Conservation (phyloP, 805 yeast genomes). For the Peterozyma xylosa region DNA sequence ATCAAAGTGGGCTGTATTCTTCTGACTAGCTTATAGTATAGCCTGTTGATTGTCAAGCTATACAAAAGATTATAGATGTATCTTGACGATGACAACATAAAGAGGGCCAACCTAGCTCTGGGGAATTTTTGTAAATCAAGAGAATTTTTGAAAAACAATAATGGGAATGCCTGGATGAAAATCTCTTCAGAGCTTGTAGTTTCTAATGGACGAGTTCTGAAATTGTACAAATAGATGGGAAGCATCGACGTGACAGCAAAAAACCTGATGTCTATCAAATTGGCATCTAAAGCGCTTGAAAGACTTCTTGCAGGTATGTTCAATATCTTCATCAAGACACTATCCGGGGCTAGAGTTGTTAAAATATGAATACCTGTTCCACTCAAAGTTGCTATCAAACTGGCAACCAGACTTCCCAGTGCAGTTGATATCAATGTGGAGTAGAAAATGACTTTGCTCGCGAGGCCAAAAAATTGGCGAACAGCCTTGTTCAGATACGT, state of each 20-base stretch:
- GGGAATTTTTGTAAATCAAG: not conserved
- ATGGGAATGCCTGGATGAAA: constrained; percentile 16
- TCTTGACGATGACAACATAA: constrained; percentile 4
- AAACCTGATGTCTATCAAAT: constrained; percentile 15
- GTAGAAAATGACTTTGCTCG: constrained; percentile 12
- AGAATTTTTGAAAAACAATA: constrained; percentile 10
- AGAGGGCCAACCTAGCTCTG: constrained; percentile 1
- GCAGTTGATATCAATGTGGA: constrained; percentile 15
- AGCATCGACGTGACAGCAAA: constrained; percentile 17
- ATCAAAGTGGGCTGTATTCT: constrained; percentile 25
- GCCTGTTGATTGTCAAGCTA: constrained; percentile 20
- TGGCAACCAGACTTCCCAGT: constrained; percentile 15
- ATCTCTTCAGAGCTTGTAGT: constrained; percentile 10
- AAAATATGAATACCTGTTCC: constrained; percentile 22
- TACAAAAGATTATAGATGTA: constrained; percentile 12
- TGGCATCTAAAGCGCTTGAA: constrained; percentile 13
- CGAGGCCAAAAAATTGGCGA: constrained; percentile 10
- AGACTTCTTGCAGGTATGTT: constrained; percentile 13
- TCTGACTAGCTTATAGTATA: constrained; percentile 26
- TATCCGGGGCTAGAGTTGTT: constrained; percentile 20
- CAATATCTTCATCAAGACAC: constrained; percentile 22
- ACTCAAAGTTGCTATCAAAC: constrained; percentile 13
- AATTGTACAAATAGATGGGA: constrained; percentile 20
- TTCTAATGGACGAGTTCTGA: constrained; percentile 13
- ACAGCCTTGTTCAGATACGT: constrained; percentile 10